Base-by-base conservation (phyloP, 106 monocot genomes). In the Xerophyta viscosa region DNA sequence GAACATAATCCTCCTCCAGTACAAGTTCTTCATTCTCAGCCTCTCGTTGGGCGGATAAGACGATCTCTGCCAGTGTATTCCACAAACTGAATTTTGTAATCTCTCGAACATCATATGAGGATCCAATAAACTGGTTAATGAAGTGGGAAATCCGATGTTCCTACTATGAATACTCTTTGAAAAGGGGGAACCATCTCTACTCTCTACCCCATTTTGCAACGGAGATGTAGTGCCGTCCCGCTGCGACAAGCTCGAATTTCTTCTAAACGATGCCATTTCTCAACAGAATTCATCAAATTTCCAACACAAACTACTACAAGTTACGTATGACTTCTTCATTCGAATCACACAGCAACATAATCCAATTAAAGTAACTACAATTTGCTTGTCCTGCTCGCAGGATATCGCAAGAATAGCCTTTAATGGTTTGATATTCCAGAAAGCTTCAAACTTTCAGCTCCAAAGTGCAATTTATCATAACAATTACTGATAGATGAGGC, bases 241-340 rank as follows among this genome's bases (percentile, higher is more conserved):
- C 55, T 67, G 66, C 60, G 54, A 46, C 29, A 55, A 12, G 8
- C 62, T 66, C 26, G 61, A 65, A 54, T 39, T 77, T 71, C 87
- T 81, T 74, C 87, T 72, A 56, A 75, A 64, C 20, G 84, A 79
- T 28, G 68, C 29, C 79, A 85, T 85, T 52, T 62, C 49, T 54
- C 54, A 28, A 33, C 54, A 0, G 18, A 9, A 33, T 0, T 8
- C 14, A 31, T 21, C 6, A 20, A 54, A 54, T 7, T 19, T 13
- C 46, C 8, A 46, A 46, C 46, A 4, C n/a, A n/a, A n/a, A n/a
- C n/a, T n/a, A n/a, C n/a, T n/a, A n/a, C n/a, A n/a, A n/a, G n/a
- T n/a, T n/a, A n/a, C n/a, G n/a, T n/a, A n/a, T n/a, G n/a, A n/a
- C n/a, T n/a, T n/a, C n/a, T n/a, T n/a, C n/a, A n/a, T n/a, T n/a